These are phyloP conservation scores for Euphrasia arctica DNA, from an alignment of 305 asterid genomes.

Conservation along the genomic window DNA sequence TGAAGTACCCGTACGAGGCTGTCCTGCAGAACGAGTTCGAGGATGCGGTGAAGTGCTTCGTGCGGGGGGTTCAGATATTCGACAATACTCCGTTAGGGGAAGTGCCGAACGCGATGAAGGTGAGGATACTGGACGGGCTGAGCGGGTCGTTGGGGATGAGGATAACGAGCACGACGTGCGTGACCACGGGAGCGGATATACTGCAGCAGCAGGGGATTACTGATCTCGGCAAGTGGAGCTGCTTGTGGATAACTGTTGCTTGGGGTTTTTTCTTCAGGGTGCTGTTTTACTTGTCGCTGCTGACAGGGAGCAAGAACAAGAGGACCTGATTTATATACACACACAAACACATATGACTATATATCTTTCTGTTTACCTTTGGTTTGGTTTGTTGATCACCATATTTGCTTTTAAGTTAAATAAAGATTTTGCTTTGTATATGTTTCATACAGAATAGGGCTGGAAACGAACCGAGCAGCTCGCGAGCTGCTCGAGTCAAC, in stretches of 20 bases:
- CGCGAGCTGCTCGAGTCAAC: too few relatives aligned
- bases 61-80: conserved; percentile 47
- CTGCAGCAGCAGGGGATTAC: conserved; percentile 54
- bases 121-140: conserved; percentile 41
- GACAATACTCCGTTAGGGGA: conserved; percentile 40
- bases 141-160: conserved; percentile 43
- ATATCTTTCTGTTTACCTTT: neutral
- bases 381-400: neutral
- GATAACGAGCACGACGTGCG: conserved; percentile 48
- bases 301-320: conserved; percentile 60
- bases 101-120: conserved; percentile 42
- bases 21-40: conserved; percentile 59
- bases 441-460: too few relatives aligned
- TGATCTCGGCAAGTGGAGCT: conserved; percentile 50
- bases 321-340: conserved; percentile 21
- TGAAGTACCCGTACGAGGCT: conserved; percentile 68
- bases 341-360: too few relatives aligned
- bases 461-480: too few relatives aligned
- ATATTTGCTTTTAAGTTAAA: too few relatives aligned
- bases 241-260: conserved; percentile 55
- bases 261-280: conserved; percentile 57
- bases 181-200: conserved; percentile 52
- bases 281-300: conserved; percentile 46
- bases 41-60: conserved; percentile 54
- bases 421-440: too few relatives aligned